These are phyloP conservation scores for Pseudogymnoascus sp. DNA, from an alignment of 2,329 filamentous ascomycete genomes.

Conservation along the genomic window DNA sequence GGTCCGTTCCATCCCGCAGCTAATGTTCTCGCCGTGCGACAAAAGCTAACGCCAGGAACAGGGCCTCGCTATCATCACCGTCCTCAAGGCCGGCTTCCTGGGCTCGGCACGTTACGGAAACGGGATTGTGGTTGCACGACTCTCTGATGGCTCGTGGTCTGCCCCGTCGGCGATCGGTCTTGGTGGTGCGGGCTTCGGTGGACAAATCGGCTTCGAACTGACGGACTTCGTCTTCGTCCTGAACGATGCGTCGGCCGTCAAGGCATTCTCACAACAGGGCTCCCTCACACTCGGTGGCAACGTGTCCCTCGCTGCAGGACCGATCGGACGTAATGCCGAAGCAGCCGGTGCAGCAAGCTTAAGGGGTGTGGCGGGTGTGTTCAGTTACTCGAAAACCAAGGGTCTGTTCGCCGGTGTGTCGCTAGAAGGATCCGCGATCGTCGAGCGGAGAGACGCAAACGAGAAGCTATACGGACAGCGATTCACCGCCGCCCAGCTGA, in stretches of 20 bases:
- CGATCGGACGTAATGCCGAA: conserved; percentile 89
- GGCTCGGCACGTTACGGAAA: conserved; percentile 75
- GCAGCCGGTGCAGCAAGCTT: conserved; percentile 89
- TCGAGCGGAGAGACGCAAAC: conserved; percentile 93
- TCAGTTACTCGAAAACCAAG: conserved; percentile 97
- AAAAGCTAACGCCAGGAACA: conserved; percentile 25
- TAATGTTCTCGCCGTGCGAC: background rate
- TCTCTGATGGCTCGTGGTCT: conserved; percentile 71
- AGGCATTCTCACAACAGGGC: conserved; percentile 87
- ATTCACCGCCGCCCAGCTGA: conserved; percentile 72
- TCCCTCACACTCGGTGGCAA: conserved; percentile 92
- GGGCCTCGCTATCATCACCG: conserved; percentile 78
- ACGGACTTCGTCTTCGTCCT: conserved; percentile 98
- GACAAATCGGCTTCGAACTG: conserved; percentile 79
- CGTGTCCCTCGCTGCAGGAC: conserved; percentile 89
- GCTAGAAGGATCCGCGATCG: conserved; percentile 83
- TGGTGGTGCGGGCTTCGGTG: conserved; percentile 73
- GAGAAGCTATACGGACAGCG: conserved; percentile 87
- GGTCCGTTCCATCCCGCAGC: conserved; percentile 39
- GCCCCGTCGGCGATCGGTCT: conserved; percentile 76
- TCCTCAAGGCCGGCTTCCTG: conserved; percentile 81
- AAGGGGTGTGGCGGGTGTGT: conserved; percentile 82
- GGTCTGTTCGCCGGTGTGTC: conserved; percentile 93
- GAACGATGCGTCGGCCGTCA: conserved; percentile 82
- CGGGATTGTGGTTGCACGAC: conserved; percentile 71